A percentile compares a stretch with the other conserved stretches of the same genome.
Evolutionary conservation across 768 basidiomycete species (phyloP).

Genomic region (Boletus vermiculosoides): DNA sequence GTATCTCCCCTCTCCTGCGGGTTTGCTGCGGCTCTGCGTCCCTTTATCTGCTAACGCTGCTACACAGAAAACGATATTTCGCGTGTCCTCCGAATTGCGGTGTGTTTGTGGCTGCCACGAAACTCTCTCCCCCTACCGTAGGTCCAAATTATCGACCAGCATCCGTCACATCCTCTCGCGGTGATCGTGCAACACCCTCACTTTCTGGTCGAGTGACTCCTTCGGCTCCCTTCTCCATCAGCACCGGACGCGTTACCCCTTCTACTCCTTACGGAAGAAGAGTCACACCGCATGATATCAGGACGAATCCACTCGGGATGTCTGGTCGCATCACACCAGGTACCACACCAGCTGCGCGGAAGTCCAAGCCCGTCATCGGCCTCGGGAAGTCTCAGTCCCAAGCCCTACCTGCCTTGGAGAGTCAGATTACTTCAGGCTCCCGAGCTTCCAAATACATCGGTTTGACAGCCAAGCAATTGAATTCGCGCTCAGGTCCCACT

Average conservation of each 20-base stretch:
- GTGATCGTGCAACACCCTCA: conserved; percentile 44
- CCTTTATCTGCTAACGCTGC: conserved; percentile 10
- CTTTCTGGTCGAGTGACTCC: conserved; percentile 47
- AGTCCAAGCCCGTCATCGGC: conserved; percentile 31
- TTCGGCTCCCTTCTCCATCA: conserved; percentile 36
- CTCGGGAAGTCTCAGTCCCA: conserved; percentile 35
- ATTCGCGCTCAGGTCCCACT: conserved; percentile 36
- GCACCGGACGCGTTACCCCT: conserved; percentile 56
- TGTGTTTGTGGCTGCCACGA: conserved; percentile 82
- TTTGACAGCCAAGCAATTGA: conserved; percentile 82
- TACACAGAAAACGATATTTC: conserved; percentile 76
- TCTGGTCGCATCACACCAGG: conserved; percentile 52
- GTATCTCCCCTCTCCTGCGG: not conserved
- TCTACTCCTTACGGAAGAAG: conserved; percentile 50
- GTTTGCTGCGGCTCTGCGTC: not conserved
- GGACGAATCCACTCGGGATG: conserved; percentile 28
- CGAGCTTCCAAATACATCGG: conserved; percentile 81
- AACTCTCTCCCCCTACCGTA: conserved; percentile 77
- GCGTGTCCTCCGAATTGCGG: conserved; percentile 81
- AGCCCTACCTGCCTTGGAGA: conserved; percentile 26
- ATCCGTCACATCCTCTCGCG: conserved; percentile 75
- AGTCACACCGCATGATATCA: conserved; percentile 32
- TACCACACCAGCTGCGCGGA: conserved; percentile 32
- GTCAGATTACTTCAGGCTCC: conserved; percentile 73
- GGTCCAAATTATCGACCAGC: conserved; percentile 61